Evolutionary conservation across 345 rosid genomes (phyloP), one percentile per base, ranked within the genome.

Genomic region (Pseudoturritis turrita): DNA sequence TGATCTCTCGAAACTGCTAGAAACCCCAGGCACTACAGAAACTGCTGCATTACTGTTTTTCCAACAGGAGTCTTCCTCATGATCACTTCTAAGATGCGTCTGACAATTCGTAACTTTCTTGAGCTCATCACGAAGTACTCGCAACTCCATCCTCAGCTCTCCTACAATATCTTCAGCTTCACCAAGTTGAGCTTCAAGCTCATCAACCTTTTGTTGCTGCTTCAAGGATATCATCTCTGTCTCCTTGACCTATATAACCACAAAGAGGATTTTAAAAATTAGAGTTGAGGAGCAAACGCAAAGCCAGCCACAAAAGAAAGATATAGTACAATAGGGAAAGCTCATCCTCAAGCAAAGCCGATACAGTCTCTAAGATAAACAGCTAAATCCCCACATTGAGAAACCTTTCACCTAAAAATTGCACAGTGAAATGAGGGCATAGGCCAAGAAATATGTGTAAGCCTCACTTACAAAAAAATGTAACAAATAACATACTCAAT

Each of bases 121-220:
- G 73, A 87, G 79, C 81, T 86, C 91, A 66, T 81, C 86, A 37
- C 75, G 96, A 21, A 79, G 74, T 76, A 79, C 83, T 71, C 82
- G 82, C 79, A 90, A 81, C 69, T 92, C 97, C 70, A 81, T 77
- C 77, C 92, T 83, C 55, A 93, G 90, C 68, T 90, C 98, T 81
- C 83, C 85, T 31, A 87, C 97, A 44, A 86, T 85, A 78, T 86
- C 93, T 80, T 88, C 89, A 62, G 97, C 93, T 84, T 90, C 98
- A 62, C 89, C 90, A 26, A 93, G 85, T 76, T 82, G 98, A 71
- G 94, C 88, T 77, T 93, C 96, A 63, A 92, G 91, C 79, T 90
- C 98, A 26, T 84, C 92, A 65, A 93, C 83, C 80, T 77, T 88
- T 62, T 47, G 83, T 62, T 79, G 86, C 69, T 85, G 93, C 75